Conservation (phyloP, 768 basidiomycete genomes). For the Gloeopeniophorella convolvens region DNA sequence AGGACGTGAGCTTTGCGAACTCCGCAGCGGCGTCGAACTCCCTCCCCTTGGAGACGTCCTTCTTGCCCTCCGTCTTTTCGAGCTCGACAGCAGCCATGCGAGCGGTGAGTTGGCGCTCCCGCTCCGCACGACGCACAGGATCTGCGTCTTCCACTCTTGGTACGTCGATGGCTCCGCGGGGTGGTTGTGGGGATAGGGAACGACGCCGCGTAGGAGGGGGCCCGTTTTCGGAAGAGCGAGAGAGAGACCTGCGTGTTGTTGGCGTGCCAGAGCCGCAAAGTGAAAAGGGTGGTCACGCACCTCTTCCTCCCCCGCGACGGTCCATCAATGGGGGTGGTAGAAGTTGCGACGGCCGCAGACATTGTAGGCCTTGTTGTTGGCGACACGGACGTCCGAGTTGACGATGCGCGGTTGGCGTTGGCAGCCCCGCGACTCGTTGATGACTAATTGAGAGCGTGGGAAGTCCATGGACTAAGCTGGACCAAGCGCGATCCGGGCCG, state of each 20-base stretch:
- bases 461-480: background rate
- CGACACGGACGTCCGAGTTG: background rate
- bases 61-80: constrained; percentile 43
- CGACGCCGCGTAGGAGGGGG: constrained; percentile 39
- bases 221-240: constrained; percentile 28
- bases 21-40: constrained; percentile 74
- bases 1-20: constrained; percentile 77
- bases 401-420: background rate
- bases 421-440: background rate
- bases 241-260: constrained; percentile 26
- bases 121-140: constrained; percentile 65
- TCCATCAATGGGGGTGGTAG: background rate
- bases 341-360: constrained; percentile 9
- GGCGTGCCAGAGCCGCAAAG: background rate
- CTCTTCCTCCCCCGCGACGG: constrained; percentile 18
- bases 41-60: constrained; percentile 31
- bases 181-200: constrained; percentile 34
- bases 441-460: constrained; percentile 14
- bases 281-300: background rate
- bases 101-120: constrained; percentile 74
- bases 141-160: constrained; percentile 66
- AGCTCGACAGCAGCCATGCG: constrained; percentile 64
- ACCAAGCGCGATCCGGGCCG: background rate
- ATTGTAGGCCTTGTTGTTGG: constrained; percentile 2
- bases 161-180: constrained; percentile 29